Evolutionary conservation across 768 basidiomycete genomes (phyloP), one percentile per base, ranked within the genome.

Genomic region (Ramaria sp.): DNA sequence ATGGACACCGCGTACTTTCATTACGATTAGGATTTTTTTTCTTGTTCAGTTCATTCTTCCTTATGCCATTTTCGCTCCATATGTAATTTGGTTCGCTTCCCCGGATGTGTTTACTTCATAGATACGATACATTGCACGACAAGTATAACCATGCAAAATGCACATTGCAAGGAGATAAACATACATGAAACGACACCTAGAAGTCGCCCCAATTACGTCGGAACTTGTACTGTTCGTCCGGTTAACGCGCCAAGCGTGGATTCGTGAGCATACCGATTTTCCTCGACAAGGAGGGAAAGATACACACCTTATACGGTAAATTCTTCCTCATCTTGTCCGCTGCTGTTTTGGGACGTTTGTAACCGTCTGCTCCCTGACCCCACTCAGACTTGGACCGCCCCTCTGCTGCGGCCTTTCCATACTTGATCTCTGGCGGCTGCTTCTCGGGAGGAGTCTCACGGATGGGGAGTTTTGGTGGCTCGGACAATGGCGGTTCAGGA

Each of bases 201-300:
- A 91, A 92, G 69, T 92, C 89, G 43, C 87, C 88, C 88, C 89
- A 92, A 63, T 73, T 88, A 58, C 87, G 80, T 52, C 83, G 81
- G 80, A 92, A 91, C 71, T 91, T 92, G 70, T 91, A 91, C 89
- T 91, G 81, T 71, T 86, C 76, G 45, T 56, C 10, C 12, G n/a
- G n/a, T n/a, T n/a, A n/a, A n/a, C n/a, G n/a, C n/a, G 34, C 31
- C 51, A 33, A 78, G 79, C 59, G 71, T 73, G 80, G 82, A 62
- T 47, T 63, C 31, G 69, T 85, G 63, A 88, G 77, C 63, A 63
- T 70, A 69, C 71, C 52, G 65, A 59, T 54, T 57, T 45, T 58
- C 49, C 51, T 60, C 7, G 24, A 22, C 20, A 31, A 39, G 53
- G 52, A 43, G 41, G 39, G 46, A 52, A 48, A 42, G 42, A 7